phyloP scores from a whole-genome alignment of 2,329 filamentous ascomycete species.

The Scleromitrula shiraiana region DNA sequence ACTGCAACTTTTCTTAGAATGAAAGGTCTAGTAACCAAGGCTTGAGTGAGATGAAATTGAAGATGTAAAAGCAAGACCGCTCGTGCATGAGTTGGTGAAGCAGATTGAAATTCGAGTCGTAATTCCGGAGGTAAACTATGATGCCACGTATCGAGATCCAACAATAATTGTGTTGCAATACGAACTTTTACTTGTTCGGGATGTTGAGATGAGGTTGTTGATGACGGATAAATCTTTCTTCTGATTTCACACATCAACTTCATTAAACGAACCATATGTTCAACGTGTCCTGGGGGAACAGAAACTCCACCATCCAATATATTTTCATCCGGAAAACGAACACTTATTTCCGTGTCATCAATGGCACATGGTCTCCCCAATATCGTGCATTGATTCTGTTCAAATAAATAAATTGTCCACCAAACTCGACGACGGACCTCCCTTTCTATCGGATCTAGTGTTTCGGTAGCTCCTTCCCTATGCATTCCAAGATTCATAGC shows the following conservation, averaged over 20 bases:
- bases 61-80: conserved; percentile 25
- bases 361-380: conserved; percentile 26
- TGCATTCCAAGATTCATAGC: conserved; percentile 38
- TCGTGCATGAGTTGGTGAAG: conserved; percentile 19
- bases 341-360: conserved; percentile 25
- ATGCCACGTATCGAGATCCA: conserved; percentile 24
- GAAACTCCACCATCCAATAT: conserved; percentile 22
- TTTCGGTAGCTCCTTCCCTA: conserved; percentile 32
- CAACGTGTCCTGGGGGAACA: conserved; percentile 22
- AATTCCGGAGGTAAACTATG: conserved; percentile 21
- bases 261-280: conserved; percentile 20
- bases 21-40: conserved; percentile 25
- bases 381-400: conserved; percentile 27
- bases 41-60: conserved; percentile 25
- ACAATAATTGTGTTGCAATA: conserved; percentile 19
- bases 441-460: conserved; percentile 29
- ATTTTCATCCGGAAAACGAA: conserved; percentile 24
- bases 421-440: conserved; percentile 26
- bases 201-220: conserved; percentile 13
- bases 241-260: conserved; percentile 23
- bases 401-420: conserved; percentile 27
- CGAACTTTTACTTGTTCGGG: conserved; percentile 17
- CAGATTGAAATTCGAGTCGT: conserved; percentile 17
- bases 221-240: conserved; percentile 24
- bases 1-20: conserved; percentile 25